Base-by-base conservation (phyloP, 768 basidiomycete genomes). In the Suillus plorans region DNA sequence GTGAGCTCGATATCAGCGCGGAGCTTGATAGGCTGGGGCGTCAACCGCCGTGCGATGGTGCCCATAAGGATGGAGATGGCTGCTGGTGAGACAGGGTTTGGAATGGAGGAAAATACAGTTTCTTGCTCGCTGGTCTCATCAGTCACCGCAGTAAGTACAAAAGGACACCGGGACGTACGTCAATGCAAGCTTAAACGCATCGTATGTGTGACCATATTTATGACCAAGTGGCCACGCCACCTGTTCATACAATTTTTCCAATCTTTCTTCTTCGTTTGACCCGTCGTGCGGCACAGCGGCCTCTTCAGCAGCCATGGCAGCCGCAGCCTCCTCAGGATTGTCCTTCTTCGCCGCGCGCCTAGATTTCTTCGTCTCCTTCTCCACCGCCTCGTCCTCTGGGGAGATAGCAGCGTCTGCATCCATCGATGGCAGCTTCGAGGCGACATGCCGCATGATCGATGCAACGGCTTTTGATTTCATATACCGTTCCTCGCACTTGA, bases 401-500 rank as follows among this genome's bases (percentile, higher is more conserved):
- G 66, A 45, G 25, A 61, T 25, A 36, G 66, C 60, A 10, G 68
- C 67, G 36, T 66, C 69, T 4, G 71, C 66, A 36, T 73, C 76
- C 59, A 70, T 67, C 1, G 87, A 81, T 2, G 88, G 84, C n/a
- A 92, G 73, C 73, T 92, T 92, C 16, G 92, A 92, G 2, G 92
- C 91, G 64, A 95, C 94, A 72, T 96, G 93, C 20, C 94, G 86
- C 79, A 95, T 88, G 76, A 97, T 95, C 13, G 92, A 95, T 47
- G 95, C 90, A 31, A 99, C 95, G 1, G 94, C 89, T 80, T 97
- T 97, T 18, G 94, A 95, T 80, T 99, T 99, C 86, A 97, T 95
- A 78, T 94, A 99, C 50, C 94, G 89, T 72, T 98, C 97, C 76
- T 99, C 97, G 80, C 97, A 99, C 79, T 97, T 97, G n/a, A 89